Conservation (phyloP, 192 early-diverging fungal species). For the Coemansia guatemalensis region DNA sequence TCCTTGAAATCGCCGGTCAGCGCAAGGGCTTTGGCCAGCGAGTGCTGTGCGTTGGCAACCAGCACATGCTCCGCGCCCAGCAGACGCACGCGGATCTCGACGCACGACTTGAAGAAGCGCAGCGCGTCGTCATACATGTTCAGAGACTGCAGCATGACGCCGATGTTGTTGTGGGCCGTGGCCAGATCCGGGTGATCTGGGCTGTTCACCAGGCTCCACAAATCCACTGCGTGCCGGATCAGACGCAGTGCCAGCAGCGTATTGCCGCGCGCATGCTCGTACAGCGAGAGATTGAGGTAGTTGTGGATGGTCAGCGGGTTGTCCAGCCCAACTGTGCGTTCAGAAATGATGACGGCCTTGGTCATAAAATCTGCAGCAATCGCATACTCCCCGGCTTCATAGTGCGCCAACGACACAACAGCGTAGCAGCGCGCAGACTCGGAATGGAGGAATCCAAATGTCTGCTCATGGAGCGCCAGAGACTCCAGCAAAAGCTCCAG, state of each 20-base stretch:
- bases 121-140: slow-evolving; percentile 60
- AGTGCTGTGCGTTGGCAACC: slow-evolving; percentile 68
- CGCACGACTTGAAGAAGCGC: slow-evolving; percentile 71
- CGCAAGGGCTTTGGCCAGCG: slow-evolving; percentile 75
- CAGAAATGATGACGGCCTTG: slow-evolving; percentile 81
- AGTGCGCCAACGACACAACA: slow-evolving; percentile 78
- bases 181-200: slow-evolving; percentile 80
- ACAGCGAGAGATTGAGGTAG: slow-evolving; percentile 89
- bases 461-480: slow-evolving; percentile 86
- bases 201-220: slow-evolving; percentile 78
- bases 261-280: slow-evolving; percentile 81
- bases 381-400: slow-evolving; percentile 74
- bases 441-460: slow-evolving; percentile 86
- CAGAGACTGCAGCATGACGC: slow-evolving; percentile 75
- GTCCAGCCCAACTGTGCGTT: slow-evolving; percentile 86
- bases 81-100: slow-evolving; percentile 63
- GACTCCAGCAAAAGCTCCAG: slow-evolving; percentile 84
- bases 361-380: slow-evolving; percentile 58
- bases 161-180: slow-evolving; percentile 67
- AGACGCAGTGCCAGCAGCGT: slow-evolving; percentile 66
- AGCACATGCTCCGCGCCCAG: slow-evolving; percentile 70
- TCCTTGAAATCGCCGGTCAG: slow-evolving; percentile 70
- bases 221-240: slow-evolving; percentile 78
- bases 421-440: slow-evolving; percentile 87
- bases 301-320: slow-evolving; percentile 81